Conservation (phyloP, 2,329 filamentous ascomycete genomes). For the Ophiostoma perfectum region DNA sequence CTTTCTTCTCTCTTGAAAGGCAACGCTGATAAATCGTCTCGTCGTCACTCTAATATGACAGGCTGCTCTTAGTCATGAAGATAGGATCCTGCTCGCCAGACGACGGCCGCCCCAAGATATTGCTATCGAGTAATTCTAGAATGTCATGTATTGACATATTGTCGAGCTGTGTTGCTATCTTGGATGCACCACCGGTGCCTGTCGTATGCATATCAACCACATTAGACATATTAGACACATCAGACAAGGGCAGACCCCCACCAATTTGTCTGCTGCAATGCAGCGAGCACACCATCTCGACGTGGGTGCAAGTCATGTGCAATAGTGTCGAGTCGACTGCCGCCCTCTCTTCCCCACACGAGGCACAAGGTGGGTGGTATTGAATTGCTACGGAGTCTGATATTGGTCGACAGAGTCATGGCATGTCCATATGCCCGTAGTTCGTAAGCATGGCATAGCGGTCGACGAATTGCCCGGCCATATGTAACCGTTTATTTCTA, state of each 20-base stretch:
- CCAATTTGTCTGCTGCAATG: neutral
- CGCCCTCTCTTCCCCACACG: conserved; percentile 7
- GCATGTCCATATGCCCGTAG: neutral
- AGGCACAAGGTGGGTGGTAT: conserved; percentile 2
- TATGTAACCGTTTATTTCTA: no score
- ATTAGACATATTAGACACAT: neutral
- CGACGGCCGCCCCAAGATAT: no score
- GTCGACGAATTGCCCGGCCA: no score
- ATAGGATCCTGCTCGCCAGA: no score
- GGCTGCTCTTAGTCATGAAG: no score
- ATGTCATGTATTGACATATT: neutral
- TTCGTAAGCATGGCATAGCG: neutral
- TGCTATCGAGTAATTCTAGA: neutral
- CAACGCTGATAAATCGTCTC: no score
- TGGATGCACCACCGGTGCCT: neutral
- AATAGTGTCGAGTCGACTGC: neutral
- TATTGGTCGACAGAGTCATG: conserved; percentile 1
- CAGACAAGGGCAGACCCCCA: neutral
- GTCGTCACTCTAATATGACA: no score
- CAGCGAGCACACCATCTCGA: neutral
- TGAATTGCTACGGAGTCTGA: neutral
- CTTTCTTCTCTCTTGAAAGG: neutral
- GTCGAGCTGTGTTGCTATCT: neutral
- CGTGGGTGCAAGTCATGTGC: conserved; percentile 2
- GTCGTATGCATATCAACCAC: neutral